phyloP scores from a whole-genome alignment of 1,139 yeast species.

The Yamadazyma songkhlaensis region DNA sequence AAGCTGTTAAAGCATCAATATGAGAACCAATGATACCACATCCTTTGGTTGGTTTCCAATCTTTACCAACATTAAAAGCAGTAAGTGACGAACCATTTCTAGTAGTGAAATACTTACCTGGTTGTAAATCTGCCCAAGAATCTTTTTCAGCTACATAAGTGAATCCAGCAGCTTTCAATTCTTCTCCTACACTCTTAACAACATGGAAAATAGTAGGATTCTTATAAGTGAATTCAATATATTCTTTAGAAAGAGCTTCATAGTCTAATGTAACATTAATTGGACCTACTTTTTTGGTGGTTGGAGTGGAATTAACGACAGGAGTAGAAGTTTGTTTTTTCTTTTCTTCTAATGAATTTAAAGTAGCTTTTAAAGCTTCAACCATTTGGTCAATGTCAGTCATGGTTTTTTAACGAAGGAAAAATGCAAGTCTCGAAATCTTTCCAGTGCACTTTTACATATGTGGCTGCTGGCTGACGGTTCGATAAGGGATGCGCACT shows the following conservation, averaged over 20 bases:
- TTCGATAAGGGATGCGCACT: no score
- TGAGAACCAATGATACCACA: constrained; percentile 43
- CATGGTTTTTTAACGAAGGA: constrained; percentile 7
- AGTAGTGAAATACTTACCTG: constrained; percentile 29
- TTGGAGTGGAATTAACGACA: neutral
- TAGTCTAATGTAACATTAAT: constrained; percentile 4
- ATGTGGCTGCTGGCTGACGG: constrained; percentile 6
- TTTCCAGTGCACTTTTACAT: neutral
- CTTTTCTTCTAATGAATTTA: constrained; percentile 8
- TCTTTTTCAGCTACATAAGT: constrained; percentile 26
- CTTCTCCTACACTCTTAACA: constrained; percentile 24
- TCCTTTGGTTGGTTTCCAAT: constrained; percentile 39
- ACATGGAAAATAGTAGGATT: constrained; percentile 46
- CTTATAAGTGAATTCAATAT: constrained; percentile 35
- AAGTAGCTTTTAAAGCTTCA: constrained; percentile 14
- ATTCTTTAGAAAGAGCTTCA: constrained; percentile 24
- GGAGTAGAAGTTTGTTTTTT: neutral
- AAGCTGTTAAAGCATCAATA: constrained; percentile 40
- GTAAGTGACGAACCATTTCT: constrained; percentile 37
- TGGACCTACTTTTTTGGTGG: neutral
- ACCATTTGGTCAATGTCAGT: constrained; percentile 15
- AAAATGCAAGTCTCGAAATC: neutral
- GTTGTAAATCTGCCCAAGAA: constrained; percentile 18
- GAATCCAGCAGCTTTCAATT: constrained; percentile 30
- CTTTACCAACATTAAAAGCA: constrained; percentile 39